Conservation (phyloP, 2,329 filamentous ascomycete species). For the Penicillium occitanis region DNA sequence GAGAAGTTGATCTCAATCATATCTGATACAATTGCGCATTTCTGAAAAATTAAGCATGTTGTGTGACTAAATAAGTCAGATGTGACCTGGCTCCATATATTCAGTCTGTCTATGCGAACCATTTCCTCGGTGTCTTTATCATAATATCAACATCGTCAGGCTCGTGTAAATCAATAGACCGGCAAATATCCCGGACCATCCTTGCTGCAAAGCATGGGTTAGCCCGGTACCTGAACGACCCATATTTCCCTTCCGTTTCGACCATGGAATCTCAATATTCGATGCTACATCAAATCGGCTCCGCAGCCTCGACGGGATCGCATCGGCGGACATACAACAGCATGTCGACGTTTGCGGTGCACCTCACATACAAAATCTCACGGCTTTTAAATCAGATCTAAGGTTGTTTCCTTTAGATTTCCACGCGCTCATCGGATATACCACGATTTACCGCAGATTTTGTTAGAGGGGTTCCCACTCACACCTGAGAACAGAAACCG, state of each 20-base stretch:
- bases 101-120: neutral
- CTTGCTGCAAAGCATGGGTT: conserved; percentile 3
- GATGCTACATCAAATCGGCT: neutral
- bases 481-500: neutral
- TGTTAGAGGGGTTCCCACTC: neutral
- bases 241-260: neutral
- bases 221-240: neutral
- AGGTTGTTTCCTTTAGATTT: neutral
- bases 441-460: neutral
- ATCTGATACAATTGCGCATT: no score
- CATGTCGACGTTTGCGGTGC: neutral
- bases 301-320: neutral
- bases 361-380: no score
- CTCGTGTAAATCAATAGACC: neutral
- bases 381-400: neutral
- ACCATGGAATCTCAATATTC: neutral
- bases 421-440: neutral
- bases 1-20: neutral
- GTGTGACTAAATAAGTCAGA: neutral
- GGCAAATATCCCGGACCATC: neutral
- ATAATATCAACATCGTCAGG: neutral
- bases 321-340: neutral
- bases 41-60: neutral
- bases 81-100: neutral
- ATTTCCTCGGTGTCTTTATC: neutral